Conservation (phyloP, 2,329 filamentous ascomycete genomes). For the Sporothrix curviconia region DNA sequence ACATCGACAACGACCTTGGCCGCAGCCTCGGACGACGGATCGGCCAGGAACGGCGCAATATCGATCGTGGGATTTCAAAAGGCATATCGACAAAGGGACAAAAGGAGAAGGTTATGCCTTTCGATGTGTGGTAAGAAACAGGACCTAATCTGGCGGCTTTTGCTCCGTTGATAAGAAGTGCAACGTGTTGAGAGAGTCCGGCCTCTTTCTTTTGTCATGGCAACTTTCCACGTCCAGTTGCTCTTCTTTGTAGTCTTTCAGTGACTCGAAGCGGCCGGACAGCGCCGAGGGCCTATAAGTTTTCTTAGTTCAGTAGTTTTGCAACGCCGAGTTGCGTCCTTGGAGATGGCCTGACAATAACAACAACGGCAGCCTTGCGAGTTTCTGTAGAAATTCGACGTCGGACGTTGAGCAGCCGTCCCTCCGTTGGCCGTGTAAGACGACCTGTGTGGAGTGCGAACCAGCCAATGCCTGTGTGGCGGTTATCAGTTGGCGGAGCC, state of each 20-base stretch:
- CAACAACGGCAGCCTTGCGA: background rate
- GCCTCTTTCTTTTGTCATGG: background rate
- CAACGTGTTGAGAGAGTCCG: background rate
- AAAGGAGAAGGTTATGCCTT: background rate
- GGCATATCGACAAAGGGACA: background rate
- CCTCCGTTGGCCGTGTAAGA: background rate
- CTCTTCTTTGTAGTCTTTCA: background rate
- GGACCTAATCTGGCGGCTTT: no score
- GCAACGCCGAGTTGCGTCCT: no score
- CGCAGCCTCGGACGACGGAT: slow-evolving; percentile 24
- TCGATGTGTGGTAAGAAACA: no score
- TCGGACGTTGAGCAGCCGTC: no score
- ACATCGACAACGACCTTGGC: slow-evolving; percentile 27
- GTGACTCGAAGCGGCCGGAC: background rate
- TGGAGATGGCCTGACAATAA: no score
- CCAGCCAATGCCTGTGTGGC: background rate
- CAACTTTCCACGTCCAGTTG: background rate
- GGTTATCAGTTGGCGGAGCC: slow-evolving; percentile 7
- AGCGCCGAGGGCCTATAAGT: background rate
- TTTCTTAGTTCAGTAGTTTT: background rate
- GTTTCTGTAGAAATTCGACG: no score
- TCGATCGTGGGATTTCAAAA: slow-evolving; percentile 29
- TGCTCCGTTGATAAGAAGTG: no score
- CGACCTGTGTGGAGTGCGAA: background rate
- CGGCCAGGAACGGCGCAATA: slow-evolving; percentile 27